These are phyloP conservation scores for Diplocarpon rosae DNA, from an alignment of 2,329 filamentous ascomycete genomes.

Conservation along the genomic window DNA sequence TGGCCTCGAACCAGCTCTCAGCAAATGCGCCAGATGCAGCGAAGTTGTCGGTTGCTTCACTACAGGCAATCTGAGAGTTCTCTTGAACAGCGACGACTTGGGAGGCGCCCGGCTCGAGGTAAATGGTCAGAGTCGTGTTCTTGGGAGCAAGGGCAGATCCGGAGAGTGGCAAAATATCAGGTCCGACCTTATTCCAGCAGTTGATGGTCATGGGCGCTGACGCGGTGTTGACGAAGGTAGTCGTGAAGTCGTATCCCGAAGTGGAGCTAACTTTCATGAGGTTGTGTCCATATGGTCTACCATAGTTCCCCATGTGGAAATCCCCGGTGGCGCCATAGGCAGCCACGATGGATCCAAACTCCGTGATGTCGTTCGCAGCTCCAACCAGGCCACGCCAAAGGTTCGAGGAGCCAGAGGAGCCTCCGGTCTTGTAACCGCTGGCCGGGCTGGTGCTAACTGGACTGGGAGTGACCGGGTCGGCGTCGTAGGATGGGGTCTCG, in stretches of 20 bases:
- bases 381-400: constrained; percentile 18
- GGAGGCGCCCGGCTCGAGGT: constrained; percentile 14
- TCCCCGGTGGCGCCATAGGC: constrained; percentile 9
- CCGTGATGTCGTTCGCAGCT: constrained; percentile 14
- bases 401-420: neutral
- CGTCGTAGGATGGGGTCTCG: neutral
- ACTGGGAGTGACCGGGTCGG: neutral
- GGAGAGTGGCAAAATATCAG: constrained; percentile 10
- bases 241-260: constrained; percentile 18
- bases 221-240: constrained; percentile 20
- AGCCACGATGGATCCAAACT: constrained; percentile 13
- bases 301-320: constrained; percentile 19
- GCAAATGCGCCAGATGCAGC: constrained; percentile 17
- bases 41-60: constrained; percentile 9
- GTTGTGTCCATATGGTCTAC: constrained; percentile 23
- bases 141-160: constrained; percentile 21
- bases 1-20: constrained; percentile 23
- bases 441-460: neutral
- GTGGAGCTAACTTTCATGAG: constrained; percentile 20
- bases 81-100: constrained; percentile 23
- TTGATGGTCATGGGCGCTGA: constrained; percentile 17
- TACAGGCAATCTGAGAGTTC: constrained; percentile 21
- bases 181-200: constrained; percentile 24
- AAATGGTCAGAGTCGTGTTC: constrained; percentile 19
- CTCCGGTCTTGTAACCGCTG: neutral